Evolutionary conservation across 345 rosid species (phyloP).

Genomic region (Lepidium africanum): DNA sequence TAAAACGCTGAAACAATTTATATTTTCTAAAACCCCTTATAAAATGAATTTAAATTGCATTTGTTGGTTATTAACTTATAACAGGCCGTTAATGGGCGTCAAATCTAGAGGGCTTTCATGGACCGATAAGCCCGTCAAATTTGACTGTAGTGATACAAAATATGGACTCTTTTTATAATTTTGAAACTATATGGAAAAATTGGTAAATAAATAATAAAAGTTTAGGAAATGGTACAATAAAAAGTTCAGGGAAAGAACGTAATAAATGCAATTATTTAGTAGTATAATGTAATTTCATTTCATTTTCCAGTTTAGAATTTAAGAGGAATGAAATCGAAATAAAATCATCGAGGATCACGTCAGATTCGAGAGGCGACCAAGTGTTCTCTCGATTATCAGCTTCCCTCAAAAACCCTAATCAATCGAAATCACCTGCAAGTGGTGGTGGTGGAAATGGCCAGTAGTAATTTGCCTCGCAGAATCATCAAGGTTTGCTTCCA

Average conservation of each 20-base stretch:
- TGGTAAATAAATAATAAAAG: not conserved
- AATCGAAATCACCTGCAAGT: not conserved
- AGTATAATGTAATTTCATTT: not conserved
- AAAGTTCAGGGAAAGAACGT: not conserved
- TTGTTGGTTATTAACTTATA: no score
- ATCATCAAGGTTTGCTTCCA: slow-evolving; percentile 75
- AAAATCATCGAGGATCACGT: slow-evolving; percentile 18
- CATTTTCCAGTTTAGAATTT: not conserved
- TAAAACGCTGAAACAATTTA: no score
- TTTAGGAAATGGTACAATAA: no score
- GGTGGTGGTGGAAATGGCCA: slow-evolving; percentile 48
- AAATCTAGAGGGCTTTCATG: not conserved
- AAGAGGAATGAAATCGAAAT: slow-evolving; percentile 5
- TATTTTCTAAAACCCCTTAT: no score
- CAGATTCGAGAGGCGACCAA: slow-evolving; percentile 7
- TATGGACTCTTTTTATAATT: not conserved
- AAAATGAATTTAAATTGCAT: no score
- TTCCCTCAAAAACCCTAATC: slow-evolving; percentile 15
- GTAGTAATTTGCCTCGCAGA: slow-evolving; percentile 88
- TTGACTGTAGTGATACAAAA: not conserved
- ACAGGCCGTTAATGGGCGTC: not conserved
- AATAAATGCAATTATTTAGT: not conserved
- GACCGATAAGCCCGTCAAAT: not conserved
- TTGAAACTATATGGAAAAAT: not conserved
- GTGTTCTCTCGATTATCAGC: slow-evolving; percentile 2